Percentiles rank a stretch among this genome's conserved stretches.
Conservation (phyloP, 352 stramenopile species). For the Pythium diclinum region DNA sequence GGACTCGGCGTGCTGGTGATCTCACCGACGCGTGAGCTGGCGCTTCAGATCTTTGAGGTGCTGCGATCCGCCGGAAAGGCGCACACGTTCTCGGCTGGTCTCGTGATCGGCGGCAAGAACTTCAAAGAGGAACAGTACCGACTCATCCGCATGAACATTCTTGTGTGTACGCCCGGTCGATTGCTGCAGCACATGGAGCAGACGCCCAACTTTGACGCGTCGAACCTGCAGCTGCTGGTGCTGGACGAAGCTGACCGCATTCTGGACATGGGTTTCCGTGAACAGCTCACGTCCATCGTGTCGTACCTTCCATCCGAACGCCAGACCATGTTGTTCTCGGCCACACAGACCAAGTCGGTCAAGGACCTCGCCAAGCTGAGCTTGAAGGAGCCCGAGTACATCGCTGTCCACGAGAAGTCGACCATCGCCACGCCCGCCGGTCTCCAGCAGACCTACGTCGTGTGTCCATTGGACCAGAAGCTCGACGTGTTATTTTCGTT, state of each 20-base stretch:
- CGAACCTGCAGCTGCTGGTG: constrained; percentile 94
- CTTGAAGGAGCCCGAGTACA: constrained; percentile 95
- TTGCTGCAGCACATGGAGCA: constrained; percentile 99
- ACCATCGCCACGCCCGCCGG: constrained; percentile 89
- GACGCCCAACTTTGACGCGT: constrained; percentile 95
- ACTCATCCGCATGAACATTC: constrained; percentile 95
- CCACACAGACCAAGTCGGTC: constrained; percentile 97
- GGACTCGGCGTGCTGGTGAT: constrained; percentile 96
- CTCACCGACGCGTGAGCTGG: constrained; percentile 97
- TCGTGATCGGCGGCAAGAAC: constrained; percentile 97
- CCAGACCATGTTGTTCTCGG: constrained; percentile 97
- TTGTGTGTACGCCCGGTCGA: constrained; percentile 96
- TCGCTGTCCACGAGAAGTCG: constrained; percentile 94
- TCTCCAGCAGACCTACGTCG: constrained; percentile 94
- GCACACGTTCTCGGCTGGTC: constrained; percentile 95
- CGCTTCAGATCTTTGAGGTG: constrained; percentile 99
- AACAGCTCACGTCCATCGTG: constrained; percentile 97
- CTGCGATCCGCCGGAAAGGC: constrained; percentile 93
- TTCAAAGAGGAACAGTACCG: constrained; percentile 93
- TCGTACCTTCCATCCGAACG: constrained; percentile 91
- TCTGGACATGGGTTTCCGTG: constrained; percentile 98
- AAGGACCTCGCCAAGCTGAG: constrained; percentile 96
- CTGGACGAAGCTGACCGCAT: constrained; percentile 99
- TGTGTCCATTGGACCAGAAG: constrained; percentile 95
- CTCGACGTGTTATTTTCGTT: constrained; percentile 98